Evolutionary conservation across 371 early-diverging fungal species (phyloP).

Genomic region (Dinochytrium kinnereticum): DNA sequence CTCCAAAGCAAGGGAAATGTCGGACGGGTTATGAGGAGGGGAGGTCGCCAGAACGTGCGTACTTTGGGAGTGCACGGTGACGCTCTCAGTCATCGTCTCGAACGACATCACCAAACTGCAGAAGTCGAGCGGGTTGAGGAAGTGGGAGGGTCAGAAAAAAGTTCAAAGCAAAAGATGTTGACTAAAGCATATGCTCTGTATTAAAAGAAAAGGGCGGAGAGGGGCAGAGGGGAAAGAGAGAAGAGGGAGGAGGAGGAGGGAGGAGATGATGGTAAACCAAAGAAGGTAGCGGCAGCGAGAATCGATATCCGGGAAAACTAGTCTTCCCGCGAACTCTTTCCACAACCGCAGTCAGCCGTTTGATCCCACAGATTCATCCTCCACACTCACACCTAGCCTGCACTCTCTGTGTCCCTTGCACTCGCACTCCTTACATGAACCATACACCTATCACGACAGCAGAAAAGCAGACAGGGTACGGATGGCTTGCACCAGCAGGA

Average conservation of each 20-base stretch:
- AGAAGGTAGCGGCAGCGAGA: not conserved
- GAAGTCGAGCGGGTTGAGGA: not conserved
- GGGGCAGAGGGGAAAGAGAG: not conserved
- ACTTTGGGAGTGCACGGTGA: not conserved
- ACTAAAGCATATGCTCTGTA: not conserved
- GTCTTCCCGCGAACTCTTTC: too few relatives aligned
- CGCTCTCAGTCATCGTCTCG: not conserved
- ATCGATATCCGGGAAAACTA: not conserved
- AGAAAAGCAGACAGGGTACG: too few relatives aligned
- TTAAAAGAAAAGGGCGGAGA: not conserved
- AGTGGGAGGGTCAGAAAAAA: not conserved
- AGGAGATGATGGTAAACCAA: not conserved
- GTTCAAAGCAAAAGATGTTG: not conserved
- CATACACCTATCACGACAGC: too few relatives aligned
- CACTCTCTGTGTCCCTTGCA: too few relatives aligned
- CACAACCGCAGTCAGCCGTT: not conserved
- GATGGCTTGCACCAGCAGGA: too few relatives aligned
- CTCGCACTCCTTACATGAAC: too few relatives aligned
- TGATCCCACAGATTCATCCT: too few relatives aligned
- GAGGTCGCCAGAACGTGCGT: constrained; percentile 3
- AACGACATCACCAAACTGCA: constrained; percentile 6
- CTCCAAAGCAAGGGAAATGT: constrained; percentile 9
- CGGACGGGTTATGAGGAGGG: constrained; percentile 13
- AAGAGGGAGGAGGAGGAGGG: not conserved
- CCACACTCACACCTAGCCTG: too few relatives aligned